Conservation (phyloP, 176 grass and related monocot genomes). For the Carex littledalei region DNA sequence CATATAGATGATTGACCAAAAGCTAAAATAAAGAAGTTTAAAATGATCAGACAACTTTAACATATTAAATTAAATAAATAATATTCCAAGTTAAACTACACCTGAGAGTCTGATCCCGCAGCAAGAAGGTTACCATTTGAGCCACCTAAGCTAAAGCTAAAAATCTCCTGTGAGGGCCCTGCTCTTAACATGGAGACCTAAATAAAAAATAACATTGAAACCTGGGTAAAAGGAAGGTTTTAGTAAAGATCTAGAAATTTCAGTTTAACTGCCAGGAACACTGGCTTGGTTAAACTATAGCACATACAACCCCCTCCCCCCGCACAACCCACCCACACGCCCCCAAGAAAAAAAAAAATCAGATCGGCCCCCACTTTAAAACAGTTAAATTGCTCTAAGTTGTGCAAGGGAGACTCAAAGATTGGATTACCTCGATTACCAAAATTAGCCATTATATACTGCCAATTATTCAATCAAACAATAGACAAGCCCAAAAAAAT, state of each 20-base stretch:
- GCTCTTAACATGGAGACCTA: slow-evolving; percentile 72
- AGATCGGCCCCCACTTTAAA: background rate
- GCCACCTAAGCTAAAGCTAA: slow-evolving; percentile 87
- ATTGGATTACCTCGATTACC: background rate
- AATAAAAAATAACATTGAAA: background rate
- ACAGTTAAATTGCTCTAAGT: background rate
- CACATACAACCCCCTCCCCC: too few relatives aligned
- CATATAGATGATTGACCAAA: background rate
- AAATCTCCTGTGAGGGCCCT: slow-evolving; percentile 59
- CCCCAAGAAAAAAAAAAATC: background rate
- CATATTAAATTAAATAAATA: background rate
- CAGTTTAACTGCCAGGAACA: background rate
- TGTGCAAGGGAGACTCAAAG: background rate
- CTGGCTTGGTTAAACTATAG: background rate
- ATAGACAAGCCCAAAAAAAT: background rate
- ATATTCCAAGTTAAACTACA: background rate
- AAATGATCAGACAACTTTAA: background rate
- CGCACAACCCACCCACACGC: background rate
- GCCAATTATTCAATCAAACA: background rate
- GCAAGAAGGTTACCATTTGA: slow-evolving; percentile 45
- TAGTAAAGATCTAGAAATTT: background rate
- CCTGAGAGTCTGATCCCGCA: slow-evolving; percentile 8
- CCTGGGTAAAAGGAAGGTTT: background rate
- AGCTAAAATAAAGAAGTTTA: background rate
- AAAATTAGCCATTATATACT: background rate